These are phyloP conservation scores for Plasmodium blacklocki DNA, from an alignment of 169 alveolate species.

Conservation along the genomic window DNA sequence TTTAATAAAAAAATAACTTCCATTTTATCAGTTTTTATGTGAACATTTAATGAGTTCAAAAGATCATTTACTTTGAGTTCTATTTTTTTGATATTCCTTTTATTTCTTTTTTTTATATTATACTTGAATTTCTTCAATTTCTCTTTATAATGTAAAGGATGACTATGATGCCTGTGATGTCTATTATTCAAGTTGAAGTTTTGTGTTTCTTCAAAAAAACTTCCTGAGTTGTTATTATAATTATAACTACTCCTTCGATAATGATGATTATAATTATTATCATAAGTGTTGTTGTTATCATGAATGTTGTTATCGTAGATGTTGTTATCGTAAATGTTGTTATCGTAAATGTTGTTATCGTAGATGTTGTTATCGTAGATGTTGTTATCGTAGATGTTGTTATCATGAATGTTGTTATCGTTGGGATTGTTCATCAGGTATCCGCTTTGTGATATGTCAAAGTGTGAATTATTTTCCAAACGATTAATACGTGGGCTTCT, in stretches of 20 bases:
- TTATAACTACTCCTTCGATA: neutral
- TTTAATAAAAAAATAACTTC: conserved; percentile 50
- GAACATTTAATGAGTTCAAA: conserved; percentile 42
- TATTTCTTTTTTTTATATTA: conserved; percentile 28
- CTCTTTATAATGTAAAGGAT: neutral
- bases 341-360: neutral
- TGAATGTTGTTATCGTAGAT: neutral
- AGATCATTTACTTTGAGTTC: conserved; percentile 31
- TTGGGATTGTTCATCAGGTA: neutral
- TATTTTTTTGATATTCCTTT: conserved; percentile 44
- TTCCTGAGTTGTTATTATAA: conserved; percentile 4
- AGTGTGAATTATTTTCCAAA: too few species aligned
- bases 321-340: neutral
- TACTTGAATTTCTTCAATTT: conserved; percentile 37
- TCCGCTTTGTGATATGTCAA: too few species aligned
- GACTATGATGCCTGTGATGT: neutral
- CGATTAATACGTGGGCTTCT: too few species aligned
- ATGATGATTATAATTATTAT: neutral
- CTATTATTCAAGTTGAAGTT: too few species aligned
- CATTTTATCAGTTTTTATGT: conserved; percentile 52
- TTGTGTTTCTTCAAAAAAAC: neutral
- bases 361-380: neutral
- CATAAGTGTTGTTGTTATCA: too few species aligned
- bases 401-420: neutral
- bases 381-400: neutral